These are phyloP conservation scores for Alliaria petiolata DNA, from an alignment of 345 rosid species.

Conservation along the genomic window DNA sequence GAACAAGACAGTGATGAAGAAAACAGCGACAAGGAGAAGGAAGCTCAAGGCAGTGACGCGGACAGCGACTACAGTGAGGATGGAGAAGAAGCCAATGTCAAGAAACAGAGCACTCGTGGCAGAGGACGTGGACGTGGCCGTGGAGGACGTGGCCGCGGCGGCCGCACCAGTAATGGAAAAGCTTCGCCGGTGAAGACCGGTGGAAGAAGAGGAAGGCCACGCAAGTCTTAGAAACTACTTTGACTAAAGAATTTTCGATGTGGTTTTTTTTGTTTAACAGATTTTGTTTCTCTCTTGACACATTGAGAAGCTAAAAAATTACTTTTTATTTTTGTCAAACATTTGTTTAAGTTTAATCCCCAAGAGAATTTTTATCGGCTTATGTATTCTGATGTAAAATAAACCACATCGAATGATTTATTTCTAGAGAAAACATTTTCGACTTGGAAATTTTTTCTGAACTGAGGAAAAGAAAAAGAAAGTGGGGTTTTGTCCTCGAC, in stretches of 20 bases:
- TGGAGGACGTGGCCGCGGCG: slow-evolving; percentile 44
- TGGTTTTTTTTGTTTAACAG: slow-evolving; percentile 23
- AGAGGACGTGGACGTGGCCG: slow-evolving; percentile 57
- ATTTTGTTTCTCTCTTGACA: slow-evolving; percentile 11
- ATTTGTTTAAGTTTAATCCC: slow-evolving; percentile 14
- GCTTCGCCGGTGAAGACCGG: slow-evolving; percentile 46
- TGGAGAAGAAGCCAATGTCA: slow-evolving; percentile 50
- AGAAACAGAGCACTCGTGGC: slow-evolving; percentile 45
- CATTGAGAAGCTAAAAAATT: not conserved
- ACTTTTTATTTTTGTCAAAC: not conserved
- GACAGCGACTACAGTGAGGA: slow-evolving; percentile 32
- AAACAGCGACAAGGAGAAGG: slow-evolving; percentile 49
- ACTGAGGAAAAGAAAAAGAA: not conserved
- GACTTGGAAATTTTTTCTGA: not conserved
- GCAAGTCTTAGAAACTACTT: slow-evolving; percentile 41
- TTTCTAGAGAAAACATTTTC: slow-evolving; percentile 11
- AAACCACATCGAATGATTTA: slow-evolving; percentile 31
- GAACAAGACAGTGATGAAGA: slow-evolving; percentile 55
- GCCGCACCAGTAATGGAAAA: slow-evolving; percentile 37
- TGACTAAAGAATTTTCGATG: slow-evolving; percentile 20
- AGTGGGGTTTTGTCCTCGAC: not conserved
- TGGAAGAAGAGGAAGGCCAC: slow-evolving; percentile 78
- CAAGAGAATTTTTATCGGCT: slow-evolving; percentile 1
- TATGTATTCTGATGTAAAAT: slow-evolving; percentile 26
- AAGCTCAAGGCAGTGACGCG: slow-evolving; percentile 41